A percentile compares a stretch with the other conserved stretches of the same genome.
phyloP scores from a whole-genome alignment of 495 filamentous ascomycete genomes.

The Penicillium canescens region DNA sequence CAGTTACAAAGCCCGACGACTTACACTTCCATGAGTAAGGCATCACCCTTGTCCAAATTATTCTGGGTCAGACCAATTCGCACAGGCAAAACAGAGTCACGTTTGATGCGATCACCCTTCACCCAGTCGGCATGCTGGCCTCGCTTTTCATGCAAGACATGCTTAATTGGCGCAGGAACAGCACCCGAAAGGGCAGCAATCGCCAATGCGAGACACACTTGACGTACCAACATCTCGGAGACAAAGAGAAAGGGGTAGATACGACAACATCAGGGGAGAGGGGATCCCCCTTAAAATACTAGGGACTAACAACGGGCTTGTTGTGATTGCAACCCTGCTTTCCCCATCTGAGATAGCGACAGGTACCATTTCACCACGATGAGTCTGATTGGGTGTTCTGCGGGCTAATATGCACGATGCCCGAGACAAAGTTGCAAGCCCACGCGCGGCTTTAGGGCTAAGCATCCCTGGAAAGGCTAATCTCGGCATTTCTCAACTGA shows the following conservation, averaged over 20 bases:
- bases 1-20: neutral
- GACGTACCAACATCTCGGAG: slow-evolving; percentile 26
- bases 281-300: slow-evolving; percentile 1
- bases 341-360: neutral
- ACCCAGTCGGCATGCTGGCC: slow-evolving; percentile 30
- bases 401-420: neutral
- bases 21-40: slow-evolving; percentile 29
- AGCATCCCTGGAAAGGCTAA: neutral
- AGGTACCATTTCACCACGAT: neutral
- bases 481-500: neutral
- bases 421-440: slow-evolving; percentile 1
- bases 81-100: slow-evolving; percentile 26
- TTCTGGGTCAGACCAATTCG: slow-evolving; percentile 33
- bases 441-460: neutral
- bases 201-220: slow-evolving; percentile 20
- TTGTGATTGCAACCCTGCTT: slow-evolving; percentile 7
- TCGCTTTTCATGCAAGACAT: slow-evolving; percentile 45
- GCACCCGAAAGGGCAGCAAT: slow-evolving; percentile 29
- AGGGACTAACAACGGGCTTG: neutral
- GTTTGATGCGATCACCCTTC: slow-evolving; percentile 30
- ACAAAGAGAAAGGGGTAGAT: neutral
- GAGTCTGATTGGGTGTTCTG: neutral
- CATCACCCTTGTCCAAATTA: slow-evolving; percentile 30
- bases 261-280: neutral
- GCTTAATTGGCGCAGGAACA: slow-evolving; percentile 33